Conservation (phyloP, 768 basidiomycete genomes). For the Trametes elegans region DNA sequence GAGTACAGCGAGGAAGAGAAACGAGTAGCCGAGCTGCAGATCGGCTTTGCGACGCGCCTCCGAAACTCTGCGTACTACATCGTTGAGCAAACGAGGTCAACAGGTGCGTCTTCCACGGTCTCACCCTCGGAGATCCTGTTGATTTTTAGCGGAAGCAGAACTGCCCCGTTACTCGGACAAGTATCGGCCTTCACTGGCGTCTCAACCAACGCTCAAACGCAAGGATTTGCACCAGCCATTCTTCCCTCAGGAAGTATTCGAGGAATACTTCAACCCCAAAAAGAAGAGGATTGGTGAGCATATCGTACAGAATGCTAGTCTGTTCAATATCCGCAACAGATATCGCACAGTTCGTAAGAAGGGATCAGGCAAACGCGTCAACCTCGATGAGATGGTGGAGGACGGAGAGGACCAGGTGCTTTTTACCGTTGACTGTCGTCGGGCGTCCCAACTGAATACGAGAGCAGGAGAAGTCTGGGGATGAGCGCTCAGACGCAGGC, state of each 20-base stretch:
- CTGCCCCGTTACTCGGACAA: constrained; percentile 83
- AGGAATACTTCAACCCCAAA: constrained; percentile 76
- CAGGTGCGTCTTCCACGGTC: constrained; percentile 36
- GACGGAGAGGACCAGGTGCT: constrained; percentile 59
- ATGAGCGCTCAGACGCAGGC: constrained; percentile 65
- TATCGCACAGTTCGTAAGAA: constrained; percentile 32
- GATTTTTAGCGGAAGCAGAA: constrained; percentile 40
- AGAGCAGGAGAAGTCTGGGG: constrained; percentile 64
- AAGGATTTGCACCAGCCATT: constrained; percentile 71
- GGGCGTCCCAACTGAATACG: background rate
- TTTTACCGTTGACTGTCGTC: background rate
- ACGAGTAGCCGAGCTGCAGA: constrained; percentile 62
- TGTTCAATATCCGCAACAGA: background rate
- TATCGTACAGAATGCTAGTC: background rate
- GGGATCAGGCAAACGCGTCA: constrained; percentile 42
- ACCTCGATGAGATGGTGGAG: constrained; percentile 67
- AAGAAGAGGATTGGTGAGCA: constrained; percentile 40
- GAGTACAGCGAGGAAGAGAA: constrained; percentile 66
- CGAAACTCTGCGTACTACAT: constrained; percentile 74
- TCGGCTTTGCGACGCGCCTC: constrained; percentile 62
- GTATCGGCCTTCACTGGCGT: constrained; percentile 60
- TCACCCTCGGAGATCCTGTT: background rate
- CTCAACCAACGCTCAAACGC: constrained; percentile 65
- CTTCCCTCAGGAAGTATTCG: constrained; percentile 76
- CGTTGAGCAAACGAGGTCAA: constrained; percentile 66